A percentile compares a stretch with the other conserved stretches of the same genome.
Conservation (phyloP, 202 grass and related monocot genomes). For the Brachypodium distachyon region DNA sequence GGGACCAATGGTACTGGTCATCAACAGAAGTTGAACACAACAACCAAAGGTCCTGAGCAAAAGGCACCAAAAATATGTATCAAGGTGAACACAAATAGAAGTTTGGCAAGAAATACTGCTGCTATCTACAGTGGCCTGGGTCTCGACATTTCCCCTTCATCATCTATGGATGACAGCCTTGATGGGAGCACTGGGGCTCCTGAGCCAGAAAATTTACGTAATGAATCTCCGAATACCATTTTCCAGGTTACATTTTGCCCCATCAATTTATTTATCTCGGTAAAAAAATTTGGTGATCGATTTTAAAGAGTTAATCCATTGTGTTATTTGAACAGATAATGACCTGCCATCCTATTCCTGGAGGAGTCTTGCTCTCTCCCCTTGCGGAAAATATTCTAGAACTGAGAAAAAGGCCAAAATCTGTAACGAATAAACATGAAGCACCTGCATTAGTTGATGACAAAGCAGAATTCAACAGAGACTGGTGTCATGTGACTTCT, state of each 20-base stretch:
- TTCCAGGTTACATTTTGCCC: constrained; percentile 56
- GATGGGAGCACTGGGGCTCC: constrained; percentile 36
- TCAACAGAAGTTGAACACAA: constrained; percentile 31
- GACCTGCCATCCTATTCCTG: constrained; percentile 64
- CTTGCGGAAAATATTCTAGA: constrained; percentile 46
- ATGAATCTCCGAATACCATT: constrained; percentile 74
- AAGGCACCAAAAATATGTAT: constrained; percentile 85
- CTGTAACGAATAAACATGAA: constrained; percentile 25
- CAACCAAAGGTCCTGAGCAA: constrained; percentile 29
- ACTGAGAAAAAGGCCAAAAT: constrained; percentile 39
- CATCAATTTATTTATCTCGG: neutral
- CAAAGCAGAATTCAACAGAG: constrained; percentile 7
- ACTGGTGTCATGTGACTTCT: constrained; percentile 2
- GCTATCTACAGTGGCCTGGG: constrained; percentile 86
- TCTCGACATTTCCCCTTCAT: constrained; percentile 89
- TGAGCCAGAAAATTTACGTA: constrained; percentile 30
- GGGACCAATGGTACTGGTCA: constrained; percentile 32
- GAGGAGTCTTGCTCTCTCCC: constrained; percentile 67
- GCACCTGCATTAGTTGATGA: neutral
- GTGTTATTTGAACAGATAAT: constrained; percentile 66
- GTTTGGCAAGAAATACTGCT: constrained; percentile 62
- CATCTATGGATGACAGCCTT: constrained; percentile 67
- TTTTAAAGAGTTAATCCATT: constrained; percentile 10
- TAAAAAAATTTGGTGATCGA: neutral
- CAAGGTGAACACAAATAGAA: constrained; percentile 63